A percentile compares a stretch with the other conserved stretches of the same genome.
phyloP scores from a whole-genome alignment of 2,329 filamentous ascomycete genomes.

The Colletotrichum somersetense region DNA sequence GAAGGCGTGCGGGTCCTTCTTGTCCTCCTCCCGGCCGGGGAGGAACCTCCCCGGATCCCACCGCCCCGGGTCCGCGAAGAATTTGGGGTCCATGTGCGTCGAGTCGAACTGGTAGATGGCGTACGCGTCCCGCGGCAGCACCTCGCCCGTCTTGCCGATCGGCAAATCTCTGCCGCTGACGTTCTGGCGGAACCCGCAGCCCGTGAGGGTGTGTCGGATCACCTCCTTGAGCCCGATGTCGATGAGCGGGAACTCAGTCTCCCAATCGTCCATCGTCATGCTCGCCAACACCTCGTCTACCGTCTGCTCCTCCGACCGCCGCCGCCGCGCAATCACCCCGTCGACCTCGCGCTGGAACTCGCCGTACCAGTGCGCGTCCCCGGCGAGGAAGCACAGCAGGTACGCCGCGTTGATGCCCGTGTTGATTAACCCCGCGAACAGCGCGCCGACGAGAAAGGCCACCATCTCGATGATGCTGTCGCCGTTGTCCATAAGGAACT shows the following conservation, averaged over 20 bases:
- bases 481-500: conserved; percentile 65
- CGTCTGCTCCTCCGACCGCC: conserved; percentile 48
- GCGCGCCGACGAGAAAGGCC: conserved; percentile 62
- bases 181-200: conserved; percentile 66
- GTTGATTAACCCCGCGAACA: conserved; percentile 71
- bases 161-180: conserved; percentile 58
- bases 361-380: conserved; percentile 60
- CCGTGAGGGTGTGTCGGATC: conserved; percentile 63
- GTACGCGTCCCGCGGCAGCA: conserved; percentile 63
- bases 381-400: conserved; percentile 63
- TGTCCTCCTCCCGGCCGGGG: conserved; percentile 60
- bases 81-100: conserved; percentile 59
- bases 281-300: conserved; percentile 54
- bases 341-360: conserved; percentile 62
- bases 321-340: conserved; percentile 57
- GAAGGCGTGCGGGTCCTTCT: conserved; percentile 47
- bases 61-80: conserved; percentile 61
- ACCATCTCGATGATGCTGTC: conserved; percentile 59
- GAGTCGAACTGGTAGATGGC: conserved; percentile 62
- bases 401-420: conserved; percentile 67
- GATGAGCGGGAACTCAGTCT: conserved; percentile 64
- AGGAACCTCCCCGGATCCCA: conserved; percentile 66
- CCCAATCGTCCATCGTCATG: conserved; percentile 66
- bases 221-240: conserved; percentile 66
- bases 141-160: conserved; percentile 58